These are phyloP conservation scores for Pythium dissimile DNA, from an alignment of 352 stramenopile genomes.

Conservation along the genomic window DNA sequence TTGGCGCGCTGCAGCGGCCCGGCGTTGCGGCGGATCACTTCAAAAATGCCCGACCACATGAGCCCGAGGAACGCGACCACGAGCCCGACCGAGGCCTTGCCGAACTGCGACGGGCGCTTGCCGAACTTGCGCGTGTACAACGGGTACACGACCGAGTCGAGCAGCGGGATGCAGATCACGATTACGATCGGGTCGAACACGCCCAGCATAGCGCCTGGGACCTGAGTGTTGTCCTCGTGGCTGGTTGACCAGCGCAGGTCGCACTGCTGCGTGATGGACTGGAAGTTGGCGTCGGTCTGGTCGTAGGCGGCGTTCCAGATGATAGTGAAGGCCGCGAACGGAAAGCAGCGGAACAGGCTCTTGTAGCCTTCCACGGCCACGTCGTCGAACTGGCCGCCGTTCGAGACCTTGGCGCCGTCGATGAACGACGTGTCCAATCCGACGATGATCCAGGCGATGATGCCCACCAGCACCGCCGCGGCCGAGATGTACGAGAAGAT, in stretches of 20 bases:
- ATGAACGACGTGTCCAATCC: constrained; percentile 47
- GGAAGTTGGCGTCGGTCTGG: constrained; percentile 65
- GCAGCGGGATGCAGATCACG: constrained; percentile 32
- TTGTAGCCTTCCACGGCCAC: constrained; percentile 48
- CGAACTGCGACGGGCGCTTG: constrained; percentile 30
- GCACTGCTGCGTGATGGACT: constrained; percentile 65
- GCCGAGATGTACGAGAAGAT: constrained; percentile 50
- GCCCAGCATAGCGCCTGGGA: constrained; percentile 48
- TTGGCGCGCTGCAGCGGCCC: constrained; percentile 31
- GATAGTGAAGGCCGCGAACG: constrained; percentile 56
- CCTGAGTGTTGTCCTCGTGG: constrained; percentile 33
- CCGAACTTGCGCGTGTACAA: constrained; percentile 23
- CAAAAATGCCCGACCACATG: constrained; percentile 47
- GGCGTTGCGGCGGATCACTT: constrained; percentile 49
- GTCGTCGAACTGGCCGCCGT: constrained; percentile 37
- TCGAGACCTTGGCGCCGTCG: constrained; percentile 32
- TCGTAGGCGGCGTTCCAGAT: constrained; percentile 64
- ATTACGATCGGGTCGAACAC: constrained; percentile 35
- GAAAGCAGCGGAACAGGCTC: constrained; percentile 46
- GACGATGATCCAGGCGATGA: constrained; percentile 44
- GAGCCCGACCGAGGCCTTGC: constrained; percentile 33
- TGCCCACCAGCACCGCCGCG: constrained; percentile 29
- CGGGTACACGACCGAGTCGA: constrained; percentile 32
- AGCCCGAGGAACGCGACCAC: constrained; percentile 32
- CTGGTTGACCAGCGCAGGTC: constrained; percentile 42